A percentile compares a stretch with the other conserved stretches of the same genome.
Conservation (phyloP, 345 rosid species). For the Rhodamnia rubescens region DNA sequence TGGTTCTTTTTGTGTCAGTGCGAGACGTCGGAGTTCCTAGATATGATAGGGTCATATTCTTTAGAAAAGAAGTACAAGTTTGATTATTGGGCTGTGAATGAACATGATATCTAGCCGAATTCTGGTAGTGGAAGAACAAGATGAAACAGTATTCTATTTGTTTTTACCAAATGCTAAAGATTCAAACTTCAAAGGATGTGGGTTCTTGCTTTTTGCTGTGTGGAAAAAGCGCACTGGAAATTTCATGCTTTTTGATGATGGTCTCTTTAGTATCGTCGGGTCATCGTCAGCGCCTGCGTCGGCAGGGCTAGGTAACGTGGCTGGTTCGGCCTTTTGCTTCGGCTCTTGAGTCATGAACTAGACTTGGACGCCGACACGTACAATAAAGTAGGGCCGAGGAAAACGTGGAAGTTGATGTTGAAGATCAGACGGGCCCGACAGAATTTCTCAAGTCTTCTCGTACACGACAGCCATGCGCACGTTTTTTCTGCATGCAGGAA, state of each 20-base stretch:
- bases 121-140: background rate
- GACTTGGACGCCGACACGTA: background rate
- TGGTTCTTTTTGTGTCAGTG: background rate
- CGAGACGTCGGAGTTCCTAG: background rate
- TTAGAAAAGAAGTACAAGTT: background rate
- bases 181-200: background rate
- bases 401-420: background rate
- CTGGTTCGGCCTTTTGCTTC: background rate
- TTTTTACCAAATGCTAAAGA: background rate
- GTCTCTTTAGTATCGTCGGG: background rate
- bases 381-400: background rate
- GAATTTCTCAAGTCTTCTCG: background rate
- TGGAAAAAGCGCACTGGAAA: no score
- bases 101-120: background rate
- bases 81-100: background rate
- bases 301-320: background rate
- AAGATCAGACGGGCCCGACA: background rate
- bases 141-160: background rate
- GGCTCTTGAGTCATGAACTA: background rate
- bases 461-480: background rate
- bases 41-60: background rate
- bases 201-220: background rate
- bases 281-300: background rate
- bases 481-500: background rate
- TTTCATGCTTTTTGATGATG: background rate